These are phyloP conservation scores for Scenedesmus sp. DNA, from an alignment of 163 green algal genomes.

Conservation along the genomic window DNA sequence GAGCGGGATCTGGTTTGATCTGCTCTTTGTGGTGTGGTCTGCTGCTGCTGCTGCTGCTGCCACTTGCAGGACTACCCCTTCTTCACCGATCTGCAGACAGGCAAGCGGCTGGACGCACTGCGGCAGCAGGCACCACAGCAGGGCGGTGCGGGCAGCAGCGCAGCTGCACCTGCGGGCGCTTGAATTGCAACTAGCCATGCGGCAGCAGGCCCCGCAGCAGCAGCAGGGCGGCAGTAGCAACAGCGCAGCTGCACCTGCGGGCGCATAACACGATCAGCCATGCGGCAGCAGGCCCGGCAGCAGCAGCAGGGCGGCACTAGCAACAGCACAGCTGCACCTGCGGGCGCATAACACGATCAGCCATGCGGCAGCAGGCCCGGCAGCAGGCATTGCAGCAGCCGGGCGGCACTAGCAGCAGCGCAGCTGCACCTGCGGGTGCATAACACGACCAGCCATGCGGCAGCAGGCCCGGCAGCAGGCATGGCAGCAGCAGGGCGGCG, in stretches of 20 bases:
- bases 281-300: no score
- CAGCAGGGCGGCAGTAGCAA: background rate
- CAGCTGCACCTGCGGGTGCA: background rate
- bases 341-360: background rate
- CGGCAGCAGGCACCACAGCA: background rate
- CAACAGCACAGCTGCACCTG: background rate
- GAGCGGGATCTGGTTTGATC: no score
- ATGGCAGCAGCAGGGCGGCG: background rate
- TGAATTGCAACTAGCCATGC: background rate
- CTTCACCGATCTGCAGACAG: slow-evolving; percentile 32
- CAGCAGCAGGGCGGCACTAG: background rate
- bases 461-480: background rate
- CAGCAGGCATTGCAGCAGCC: background rate
- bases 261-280: no score
- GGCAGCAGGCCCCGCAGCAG: background rate
- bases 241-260: background rate
- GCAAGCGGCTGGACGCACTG: background rate
- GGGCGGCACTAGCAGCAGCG: background rate
- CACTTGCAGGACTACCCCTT: slow-evolving; percentile 38
- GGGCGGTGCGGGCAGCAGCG: background rate
- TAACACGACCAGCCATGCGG: no score
- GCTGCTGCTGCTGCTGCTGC: background rate
- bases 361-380: background rate
- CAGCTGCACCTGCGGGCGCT: background rate
- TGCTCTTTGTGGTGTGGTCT: background rate